Percentiles rank a stretch among this genome's conserved stretches.
Conservation (phyloP, 2,329 filamentous ascomycete species). For the Colletotrichum tabaci region DNA sequence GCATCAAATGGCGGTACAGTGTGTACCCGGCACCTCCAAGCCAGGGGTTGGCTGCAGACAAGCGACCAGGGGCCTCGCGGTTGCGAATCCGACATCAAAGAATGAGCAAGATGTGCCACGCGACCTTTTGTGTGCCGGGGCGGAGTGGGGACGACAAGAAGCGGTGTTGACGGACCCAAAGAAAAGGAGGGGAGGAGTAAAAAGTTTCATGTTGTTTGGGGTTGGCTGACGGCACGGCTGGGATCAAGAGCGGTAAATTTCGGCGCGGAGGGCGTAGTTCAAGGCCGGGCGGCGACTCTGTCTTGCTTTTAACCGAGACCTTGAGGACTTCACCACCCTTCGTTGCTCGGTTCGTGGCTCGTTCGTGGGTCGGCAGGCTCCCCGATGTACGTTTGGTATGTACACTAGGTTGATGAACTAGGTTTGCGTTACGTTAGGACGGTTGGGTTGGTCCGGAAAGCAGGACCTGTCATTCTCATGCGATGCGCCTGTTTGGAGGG, state of each 20-base stretch:
- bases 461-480: constrained; percentile 10
- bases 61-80: constrained; percentile 6
- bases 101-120: constrained; percentile 15
- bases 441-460: constrained; percentile 8
- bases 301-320: background rate
- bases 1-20: background rate
- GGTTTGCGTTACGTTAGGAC: too few relatives aligned
- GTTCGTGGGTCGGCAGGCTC: constrained; percentile 17
- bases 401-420: background rate
- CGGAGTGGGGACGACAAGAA: constrained; percentile 13
- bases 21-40: constrained; percentile 14
- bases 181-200: background rate
- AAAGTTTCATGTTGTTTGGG: constrained; percentile 17
- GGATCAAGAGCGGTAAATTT: background rate
- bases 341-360: background rate
- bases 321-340: constrained; percentile 6
- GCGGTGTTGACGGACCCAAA: constrained; percentile 30
- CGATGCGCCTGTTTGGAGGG: constrained; percentile 21
- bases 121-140: background rate
- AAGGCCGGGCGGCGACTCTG: background rate
- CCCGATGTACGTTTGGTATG: constrained; percentile 5
- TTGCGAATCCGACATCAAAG: constrained; percentile 14
- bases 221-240: background rate
- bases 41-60: constrained; percentile 10
- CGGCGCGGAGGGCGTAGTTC: background rate